A percentile compares a stretch with the other conserved stretches of the same genome.
These are phyloP conservation scores for Ceratocystiopsis sp. DNA, from an alignment of 2,329 filamentous ascomycete genomes.

Conservation along the genomic window DNA sequence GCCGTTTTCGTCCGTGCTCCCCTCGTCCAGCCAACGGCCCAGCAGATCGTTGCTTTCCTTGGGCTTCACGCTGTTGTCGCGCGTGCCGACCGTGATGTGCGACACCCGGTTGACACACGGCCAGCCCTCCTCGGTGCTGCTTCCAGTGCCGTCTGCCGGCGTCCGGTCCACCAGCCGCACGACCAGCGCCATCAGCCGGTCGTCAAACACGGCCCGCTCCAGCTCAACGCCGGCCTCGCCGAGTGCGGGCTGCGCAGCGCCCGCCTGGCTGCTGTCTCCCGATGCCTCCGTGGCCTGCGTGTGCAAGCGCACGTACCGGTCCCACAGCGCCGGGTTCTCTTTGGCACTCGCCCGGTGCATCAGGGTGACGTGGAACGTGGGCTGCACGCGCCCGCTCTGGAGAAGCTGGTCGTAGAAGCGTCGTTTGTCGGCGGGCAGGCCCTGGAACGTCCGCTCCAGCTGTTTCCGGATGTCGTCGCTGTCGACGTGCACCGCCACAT, in stretches of 20 bases:
- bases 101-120: slow-evolving; percentile 61
- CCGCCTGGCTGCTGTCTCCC: background rate
- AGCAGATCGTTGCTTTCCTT: slow-evolving; percentile 87
- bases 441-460: slow-evolving; percentile 54
- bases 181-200: slow-evolving; percentile 79
- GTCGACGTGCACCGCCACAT: slow-evolving; percentile 34
- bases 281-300: slow-evolving; percentile 20
- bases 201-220: slow-evolving; percentile 65
- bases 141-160: slow-evolving; percentile 8
- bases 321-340: slow-evolving; percentile 55
- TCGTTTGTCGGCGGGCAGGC: slow-evolving; percentile 31
- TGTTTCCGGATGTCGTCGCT: slow-evolving; percentile 27
- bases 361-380: slow-evolving; percentile 84
- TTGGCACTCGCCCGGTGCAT: slow-evolving; percentile 57
- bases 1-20: slow-evolving; percentile 23
- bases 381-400: slow-evolving; percentile 57
- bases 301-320: slow-evolving; percentile 49
- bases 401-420: slow-evolving; percentile 62
- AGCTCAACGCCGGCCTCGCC: slow-evolving; percentile 48
- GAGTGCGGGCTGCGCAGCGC: slow-evolving; percentile 24
- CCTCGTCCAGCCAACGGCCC: slow-evolving; percentile 50
- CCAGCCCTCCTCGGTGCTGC: slow-evolving; percentile 27
- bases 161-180: slow-evolving; percentile 49
- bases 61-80: slow-evolving; percentile 58
- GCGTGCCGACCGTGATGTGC: slow-evolving; percentile 83